These are phyloP conservation scores for Hypomyces rosellus DNA, from an alignment of 2,329 filamentous ascomycete species.

Conservation along the genomic window DNA sequence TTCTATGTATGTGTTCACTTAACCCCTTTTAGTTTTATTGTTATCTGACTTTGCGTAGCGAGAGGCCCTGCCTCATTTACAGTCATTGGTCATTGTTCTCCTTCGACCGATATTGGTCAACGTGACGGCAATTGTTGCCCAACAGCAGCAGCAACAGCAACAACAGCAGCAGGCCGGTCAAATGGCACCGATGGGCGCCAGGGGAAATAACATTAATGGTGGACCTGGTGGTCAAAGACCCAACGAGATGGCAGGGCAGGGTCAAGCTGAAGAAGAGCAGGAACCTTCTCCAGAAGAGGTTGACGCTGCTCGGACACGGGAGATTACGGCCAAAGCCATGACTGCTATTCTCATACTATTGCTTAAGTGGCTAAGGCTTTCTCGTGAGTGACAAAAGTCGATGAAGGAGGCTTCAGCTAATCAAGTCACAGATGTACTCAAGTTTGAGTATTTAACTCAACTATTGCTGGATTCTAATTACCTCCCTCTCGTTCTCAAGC, in stretches of 20 bases:
- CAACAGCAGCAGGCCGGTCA: conserved; percentile 34
- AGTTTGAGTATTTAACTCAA: conserved; percentile 94
- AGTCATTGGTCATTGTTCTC: conserved; percentile 88
- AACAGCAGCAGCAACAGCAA: conserved; percentile 5
- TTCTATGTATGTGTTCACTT: conserved; percentile 66
- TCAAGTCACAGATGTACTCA: conserved; percentile 66
- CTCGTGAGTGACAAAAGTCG: conserved; percentile 54
- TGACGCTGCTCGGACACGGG: conserved; percentile 72
- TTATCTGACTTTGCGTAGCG: conserved; percentile 45
- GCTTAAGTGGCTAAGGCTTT: conserved; percentile 93
- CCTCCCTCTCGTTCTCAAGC: conserved; percentile 82
- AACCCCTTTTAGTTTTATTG: background rate
- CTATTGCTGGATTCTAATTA: conserved; percentile 93
- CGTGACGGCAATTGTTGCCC: conserved; percentile 74
- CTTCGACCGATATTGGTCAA: conserved; percentile 83
- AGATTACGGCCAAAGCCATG: conserved; percentile 86
- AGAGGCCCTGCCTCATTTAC: conserved; percentile 73
- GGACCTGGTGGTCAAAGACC: conserved; percentile 27
- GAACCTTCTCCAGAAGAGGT: conserved; percentile 65
- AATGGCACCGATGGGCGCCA: conserved; percentile 35
- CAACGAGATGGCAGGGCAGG: conserved; percentile 27
- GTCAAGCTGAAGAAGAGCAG: conserved; percentile 31
- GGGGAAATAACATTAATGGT: conserved; percentile 32
- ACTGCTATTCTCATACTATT: conserved; percentile 84
- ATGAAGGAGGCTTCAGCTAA: background rate